Evolutionary conservation across 1,139 yeast genomes (phyloP).

Genomic region (Pichia sp.): DNA sequence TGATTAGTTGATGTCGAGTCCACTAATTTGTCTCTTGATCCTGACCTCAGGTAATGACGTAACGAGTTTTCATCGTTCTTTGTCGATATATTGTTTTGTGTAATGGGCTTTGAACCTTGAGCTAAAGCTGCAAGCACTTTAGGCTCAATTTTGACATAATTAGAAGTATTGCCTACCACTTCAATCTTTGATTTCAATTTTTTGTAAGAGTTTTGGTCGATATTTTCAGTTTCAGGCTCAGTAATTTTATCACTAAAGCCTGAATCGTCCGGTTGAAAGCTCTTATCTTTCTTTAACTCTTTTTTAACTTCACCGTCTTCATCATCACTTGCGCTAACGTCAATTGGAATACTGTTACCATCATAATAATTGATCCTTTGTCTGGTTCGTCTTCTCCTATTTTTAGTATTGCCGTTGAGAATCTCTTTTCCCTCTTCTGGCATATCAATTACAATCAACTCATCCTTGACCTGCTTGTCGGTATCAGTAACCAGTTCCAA

Average conservation of each 20-base stretch:
- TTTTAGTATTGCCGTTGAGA: neutral
- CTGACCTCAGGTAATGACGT: too few species aligned
- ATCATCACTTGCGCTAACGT: slow-evolving; percentile 2
- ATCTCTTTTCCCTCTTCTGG: neutral
- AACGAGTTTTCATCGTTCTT: too few species aligned
- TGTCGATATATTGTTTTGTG: too few species aligned
- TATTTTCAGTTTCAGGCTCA: neutral
- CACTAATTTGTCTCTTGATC: too few species aligned
- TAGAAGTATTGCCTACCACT: neutral
- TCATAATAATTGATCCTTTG: slow-evolving; percentile 11
- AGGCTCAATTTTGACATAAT: neutral
- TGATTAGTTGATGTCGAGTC: too few species aligned
- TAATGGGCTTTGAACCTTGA: too few species aligned
- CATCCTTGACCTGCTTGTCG: neutral
- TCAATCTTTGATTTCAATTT: neutral
- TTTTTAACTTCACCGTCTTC: neutral
- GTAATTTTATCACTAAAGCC: neutral
- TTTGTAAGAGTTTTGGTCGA: too few species aligned
- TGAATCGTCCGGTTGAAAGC: neutral
- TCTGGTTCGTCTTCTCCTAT: slow-evolving; percentile 6
- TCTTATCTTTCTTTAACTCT: neutral
- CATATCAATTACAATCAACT: neutral
- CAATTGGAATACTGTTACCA: slow-evolving; percentile 2
- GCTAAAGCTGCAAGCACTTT: too few species aligned
- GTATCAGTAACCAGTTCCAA: slow-evolving; percentile 9